Conservation (phyloP, 1,284 basidiomycete genomes). For the Agaricales sp. region DNA sequence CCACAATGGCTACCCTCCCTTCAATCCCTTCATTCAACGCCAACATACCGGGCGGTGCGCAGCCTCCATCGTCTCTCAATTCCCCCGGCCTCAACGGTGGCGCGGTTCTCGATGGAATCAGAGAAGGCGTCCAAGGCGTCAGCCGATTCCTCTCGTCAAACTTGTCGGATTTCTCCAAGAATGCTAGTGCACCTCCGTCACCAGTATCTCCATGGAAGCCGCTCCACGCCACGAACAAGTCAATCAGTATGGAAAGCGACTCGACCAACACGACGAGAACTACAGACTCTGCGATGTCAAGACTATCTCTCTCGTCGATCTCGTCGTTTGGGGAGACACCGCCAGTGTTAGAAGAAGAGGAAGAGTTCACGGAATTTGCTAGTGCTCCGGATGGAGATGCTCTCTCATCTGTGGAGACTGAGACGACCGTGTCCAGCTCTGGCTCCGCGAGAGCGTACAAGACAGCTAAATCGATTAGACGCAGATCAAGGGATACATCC, state of each 20-base stretch:
- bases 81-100: constrained; percentile 4
- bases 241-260: not conserved
- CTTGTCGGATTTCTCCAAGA: constrained; percentile 20
- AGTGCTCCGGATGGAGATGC: not conserved
- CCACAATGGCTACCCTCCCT: constrained; percentile 9
- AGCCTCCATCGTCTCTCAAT: constrained; percentile 1
- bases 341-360: constrained; percentile 7
- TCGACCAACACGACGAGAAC: not conserved
- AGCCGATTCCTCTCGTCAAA: constrained; percentile 40
- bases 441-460: not conserved
- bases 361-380: constrained; percentile 12
- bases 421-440: not conserved
- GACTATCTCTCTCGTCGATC: not conserved
- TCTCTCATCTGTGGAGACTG: not conserved
- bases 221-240: constrained; percentile 1
- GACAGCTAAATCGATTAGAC: not conserved
- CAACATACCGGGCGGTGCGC: constrained; percentile 5
- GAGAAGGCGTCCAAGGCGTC: constrained; percentile 54
- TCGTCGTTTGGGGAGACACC: not conserved
- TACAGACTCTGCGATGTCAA: not conserved
- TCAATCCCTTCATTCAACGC: constrained; percentile 13
- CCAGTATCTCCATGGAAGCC: constrained; percentile 9
- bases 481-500: not conserved
- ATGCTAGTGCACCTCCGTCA: constrained; percentile 14
- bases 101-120: constrained; percentile 45